Base-by-base conservation (phyloP, 2,329 filamentous ascomycete genomes). In the Ascochyta rabiei region DNA sequence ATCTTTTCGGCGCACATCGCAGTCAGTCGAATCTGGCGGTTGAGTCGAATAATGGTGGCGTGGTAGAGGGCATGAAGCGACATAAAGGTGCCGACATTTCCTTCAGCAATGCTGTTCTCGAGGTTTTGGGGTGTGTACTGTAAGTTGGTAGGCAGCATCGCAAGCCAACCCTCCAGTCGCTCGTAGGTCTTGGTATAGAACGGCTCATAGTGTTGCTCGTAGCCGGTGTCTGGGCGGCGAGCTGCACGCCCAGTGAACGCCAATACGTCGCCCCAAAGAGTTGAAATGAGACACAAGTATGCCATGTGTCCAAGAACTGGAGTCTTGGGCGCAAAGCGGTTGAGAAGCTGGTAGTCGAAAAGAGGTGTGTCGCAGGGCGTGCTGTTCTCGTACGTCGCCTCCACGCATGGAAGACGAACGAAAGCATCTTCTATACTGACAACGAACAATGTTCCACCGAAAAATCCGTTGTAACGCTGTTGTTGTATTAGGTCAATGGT, bases 41-140 rank as follows among this genome's bases (percentile, higher is more conserved):
- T 87, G 26, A 90, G 77, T 60, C 86, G 86, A 73, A 89, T 82
- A 63, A 85, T 74, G 0, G 85, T 81, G 41, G 84, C 81, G 67
- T 88, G 82, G 68, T 88, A 88, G n/a, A 89, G 76, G 24, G 88
- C 76, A 69, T 90, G 87, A 71, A 89, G 82, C 1, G 82, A 83
- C 49, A 89, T 75, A 66, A 87, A 87, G 0, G 81, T 80, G 5
- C 85, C 85, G 1, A 82, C 77, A 60, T 82, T 84, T 23, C 82
- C 81, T 26, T 77, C 75, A 13, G 79, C 74, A 6, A 84, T 79
- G 37, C 82, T 84, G 26, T 78, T 76, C 39, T 85, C 80, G 13
- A 90, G 75, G 53, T 88, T 89, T 48, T 80, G 75, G 4, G 79
- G 70, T 3, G 79, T 83, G 64, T 86, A 86, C 9, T 73, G 69